Conservation (phyloP, 164 flowering plant genomes). For the Taxillus chinensis region DNA sequence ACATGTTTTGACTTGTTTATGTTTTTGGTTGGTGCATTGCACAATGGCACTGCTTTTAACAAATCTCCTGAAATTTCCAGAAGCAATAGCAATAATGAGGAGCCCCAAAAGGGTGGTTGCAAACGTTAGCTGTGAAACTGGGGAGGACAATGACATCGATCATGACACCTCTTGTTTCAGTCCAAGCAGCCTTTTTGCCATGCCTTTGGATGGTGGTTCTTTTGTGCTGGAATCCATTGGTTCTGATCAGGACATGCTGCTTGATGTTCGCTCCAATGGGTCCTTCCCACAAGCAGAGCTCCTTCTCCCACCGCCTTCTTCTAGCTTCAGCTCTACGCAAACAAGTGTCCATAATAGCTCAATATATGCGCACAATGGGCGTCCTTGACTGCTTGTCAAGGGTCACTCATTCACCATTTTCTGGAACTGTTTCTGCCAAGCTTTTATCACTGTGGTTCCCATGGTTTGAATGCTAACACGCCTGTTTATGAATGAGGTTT, state of each 20-base stretch:
- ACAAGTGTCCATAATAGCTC: conserved; percentile 56
- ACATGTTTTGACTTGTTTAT: too few relatives aligned
- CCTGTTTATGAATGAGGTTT: too few relatives aligned
- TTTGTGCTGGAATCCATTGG: conserved; percentile 47
- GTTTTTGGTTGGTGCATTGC: too few relatives aligned
- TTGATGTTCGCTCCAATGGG: conserved; percentile 65
- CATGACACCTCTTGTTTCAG: conserved; percentile 48
- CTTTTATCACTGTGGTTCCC: too few relatives aligned
- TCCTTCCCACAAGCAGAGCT: conserved; percentile 90
- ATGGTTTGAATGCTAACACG: too few relatives aligned
- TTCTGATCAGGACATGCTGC: conserved; percentile 73
- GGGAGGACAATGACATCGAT: conserved; percentile 26
- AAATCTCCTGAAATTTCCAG: conserved; percentile 25
- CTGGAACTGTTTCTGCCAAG: conserved; percentile 11
- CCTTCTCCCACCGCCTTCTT: conserved; percentile 39
- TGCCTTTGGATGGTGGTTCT: conserved; percentile 49
- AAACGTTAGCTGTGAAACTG: conserved; percentile 28
- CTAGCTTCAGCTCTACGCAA: conserved; percentile 29
- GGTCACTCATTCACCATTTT: conserved; percentile 3
- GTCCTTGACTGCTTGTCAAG: conserved; percentile 21
- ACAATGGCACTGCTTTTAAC: too few relatives aligned
- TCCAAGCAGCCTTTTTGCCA: conserved; percentile 57
- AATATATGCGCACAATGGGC: conserved; percentile 21
- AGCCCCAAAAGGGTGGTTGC: conserved; percentile 37
- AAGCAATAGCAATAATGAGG: conserved; percentile 31